phyloP scores from a whole-genome alignment of 371 early-diverging fungal genomes.

The Mortierella sp. region DNA sequence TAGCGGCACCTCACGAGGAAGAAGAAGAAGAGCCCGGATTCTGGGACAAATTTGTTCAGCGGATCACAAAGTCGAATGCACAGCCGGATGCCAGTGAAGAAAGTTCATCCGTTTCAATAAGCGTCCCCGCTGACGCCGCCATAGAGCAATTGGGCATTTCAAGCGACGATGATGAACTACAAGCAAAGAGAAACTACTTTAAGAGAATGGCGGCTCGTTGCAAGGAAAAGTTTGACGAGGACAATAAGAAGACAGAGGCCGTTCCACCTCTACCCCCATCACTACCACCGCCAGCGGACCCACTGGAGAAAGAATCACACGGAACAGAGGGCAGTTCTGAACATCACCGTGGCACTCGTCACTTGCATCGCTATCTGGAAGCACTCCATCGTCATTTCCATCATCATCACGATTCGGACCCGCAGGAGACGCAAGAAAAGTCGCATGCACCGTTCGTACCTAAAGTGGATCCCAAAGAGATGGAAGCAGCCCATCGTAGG shows the following conservation, averaged over 20 bases:
- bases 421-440: slow-evolving; percentile 11
- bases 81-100: slow-evolving; percentile 3
- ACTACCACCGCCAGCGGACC: too few species aligned
- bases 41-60: slow-evolving; percentile 37
- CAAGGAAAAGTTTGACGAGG: slow-evolving; percentile 50
- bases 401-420: slow-evolving; percentile 2
- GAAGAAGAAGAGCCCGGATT: slow-evolving; percentile 26
- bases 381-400: slow-evolving; percentile 8
- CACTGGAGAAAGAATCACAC: too few species aligned
- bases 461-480: slow-evolving; percentile 45
- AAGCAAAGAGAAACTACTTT: slow-evolving; percentile 41
- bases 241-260: slow-evolving; percentile 8
- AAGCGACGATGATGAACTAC: slow-evolving; percentile 18
- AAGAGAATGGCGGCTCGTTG: slow-evolving; percentile 41
- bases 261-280: not conserved
- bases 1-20: slow-evolving; percentile 25
- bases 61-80: slow-evolving; percentile 14
- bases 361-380: too few species aligned
- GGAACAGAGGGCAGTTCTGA: too few species aligned
- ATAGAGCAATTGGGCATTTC: slow-evolving; percentile 32
- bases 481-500: slow-evolving; percentile 35
- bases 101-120: slow-evolving; percentile 24
- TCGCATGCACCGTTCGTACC: slow-evolving; percentile 15
- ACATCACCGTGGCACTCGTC: too few species aligned
- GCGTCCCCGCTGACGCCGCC: slow-evolving; percentile 37